phyloP scores from a whole-genome alignment of 2,329 filamentous ascomycete species.

The Ophiostoma sp. region DNA sequence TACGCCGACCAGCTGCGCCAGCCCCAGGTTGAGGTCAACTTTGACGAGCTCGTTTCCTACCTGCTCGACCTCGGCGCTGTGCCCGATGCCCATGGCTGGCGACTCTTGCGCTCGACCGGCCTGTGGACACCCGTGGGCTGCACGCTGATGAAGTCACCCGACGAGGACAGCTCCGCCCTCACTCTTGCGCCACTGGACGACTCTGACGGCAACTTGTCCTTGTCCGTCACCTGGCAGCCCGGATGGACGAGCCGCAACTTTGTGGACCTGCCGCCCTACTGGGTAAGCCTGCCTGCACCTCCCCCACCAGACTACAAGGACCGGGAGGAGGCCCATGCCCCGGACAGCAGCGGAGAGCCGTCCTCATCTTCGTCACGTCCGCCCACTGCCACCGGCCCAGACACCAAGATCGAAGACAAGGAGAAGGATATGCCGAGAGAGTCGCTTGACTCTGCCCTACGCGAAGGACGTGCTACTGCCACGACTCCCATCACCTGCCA shows the following conservation, averaged over 20 bases:
- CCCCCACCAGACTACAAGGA: constrained; percentile 14
- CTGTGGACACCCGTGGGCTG: constrained; percentile 58
- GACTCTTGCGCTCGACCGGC: constrained; percentile 50
- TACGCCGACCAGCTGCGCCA: constrained; percentile 53
- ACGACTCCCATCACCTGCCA: constrained; percentile 42
- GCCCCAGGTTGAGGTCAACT: constrained; percentile 48
- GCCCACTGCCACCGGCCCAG: background rate
- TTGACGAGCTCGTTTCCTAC: constrained; percentile 57
- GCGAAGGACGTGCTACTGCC: constrained; percentile 27
- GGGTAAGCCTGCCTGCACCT: constrained; percentile 46
- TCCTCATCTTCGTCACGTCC: constrained; percentile 14
- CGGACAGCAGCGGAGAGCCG: constrained; percentile 10
- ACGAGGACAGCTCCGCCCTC: constrained; percentile 45
- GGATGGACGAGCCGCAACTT: constrained; percentile 50
- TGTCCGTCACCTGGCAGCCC: constrained; percentile 52
- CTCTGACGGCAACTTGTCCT: constrained; percentile 54
- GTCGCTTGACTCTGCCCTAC: constrained; percentile 33
- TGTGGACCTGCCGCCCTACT: constrained; percentile 53
- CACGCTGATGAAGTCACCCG: constrained; percentile 49
- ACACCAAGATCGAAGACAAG: constrained; percentile 6
- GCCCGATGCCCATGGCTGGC: constrained; percentile 55
- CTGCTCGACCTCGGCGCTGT: constrained; percentile 59
- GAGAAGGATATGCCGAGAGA: constrained; percentile 23
- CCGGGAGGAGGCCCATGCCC: constrained; percentile 9
- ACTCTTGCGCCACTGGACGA: constrained; percentile 52